Percentiles rank a stretch among this genome's conserved stretches.
These are phyloP conservation scores for Suillus subaureus DNA, from an alignment of 768 basidiomycete species.

Conservation along the genomic window DNA sequence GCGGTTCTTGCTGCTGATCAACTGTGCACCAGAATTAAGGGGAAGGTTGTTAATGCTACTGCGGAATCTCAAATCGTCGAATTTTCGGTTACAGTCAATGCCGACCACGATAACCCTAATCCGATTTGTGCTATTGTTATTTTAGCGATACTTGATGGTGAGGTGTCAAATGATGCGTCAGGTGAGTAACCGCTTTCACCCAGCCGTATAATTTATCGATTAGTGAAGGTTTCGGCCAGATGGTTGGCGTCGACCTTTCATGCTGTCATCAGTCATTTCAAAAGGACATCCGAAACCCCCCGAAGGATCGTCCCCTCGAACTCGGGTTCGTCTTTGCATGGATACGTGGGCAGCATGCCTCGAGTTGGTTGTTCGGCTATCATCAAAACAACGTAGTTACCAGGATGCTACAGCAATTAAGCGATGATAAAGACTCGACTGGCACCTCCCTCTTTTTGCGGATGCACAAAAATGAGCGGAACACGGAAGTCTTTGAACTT, in stretches of 20 bases:
- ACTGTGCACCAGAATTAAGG: neutral
- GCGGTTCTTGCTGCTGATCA: too few relatives aligned
- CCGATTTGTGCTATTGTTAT: neutral
- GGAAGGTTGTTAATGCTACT: neutral
- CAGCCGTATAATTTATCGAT: neutral
- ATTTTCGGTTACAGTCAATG: neutral
- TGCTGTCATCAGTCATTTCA: neutral
- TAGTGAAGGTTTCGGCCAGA: neutral
- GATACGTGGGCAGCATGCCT: neutral
- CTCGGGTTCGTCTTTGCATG: neutral
- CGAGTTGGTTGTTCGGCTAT: neutral
- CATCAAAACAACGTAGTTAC: neutral
- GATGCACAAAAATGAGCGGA: rapidly evolving
- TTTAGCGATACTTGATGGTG: neutral
- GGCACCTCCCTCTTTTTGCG: neutral
- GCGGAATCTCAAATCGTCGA: neutral
- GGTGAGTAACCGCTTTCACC: neutral
- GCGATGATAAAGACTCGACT: neutral
- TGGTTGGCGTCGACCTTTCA: neutral
- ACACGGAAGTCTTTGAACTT: neutral
- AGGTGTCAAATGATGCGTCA: neutral
- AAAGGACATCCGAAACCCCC: neutral
- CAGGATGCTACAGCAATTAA: neutral
- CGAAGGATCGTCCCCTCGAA: too few relatives aligned
- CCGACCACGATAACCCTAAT: neutral